Evolutionary conservation across 2,329 filamentous ascomycete species (phyloP), one percentile per base, ranked within the genome.

Genomic region (Chaetothyriales sp.): DNA sequence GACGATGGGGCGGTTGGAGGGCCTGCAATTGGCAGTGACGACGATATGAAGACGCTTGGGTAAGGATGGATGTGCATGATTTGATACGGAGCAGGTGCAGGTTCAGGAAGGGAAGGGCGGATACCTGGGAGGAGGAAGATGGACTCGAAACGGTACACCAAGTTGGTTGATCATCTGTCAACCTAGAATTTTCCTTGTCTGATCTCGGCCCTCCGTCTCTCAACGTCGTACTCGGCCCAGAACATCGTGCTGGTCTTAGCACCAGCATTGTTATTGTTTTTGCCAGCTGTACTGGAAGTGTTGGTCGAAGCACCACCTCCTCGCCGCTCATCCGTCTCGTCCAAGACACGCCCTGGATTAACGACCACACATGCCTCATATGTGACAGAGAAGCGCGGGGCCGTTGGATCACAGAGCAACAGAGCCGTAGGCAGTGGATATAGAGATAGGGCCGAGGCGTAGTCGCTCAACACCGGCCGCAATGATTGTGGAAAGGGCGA

Each of bases 311-410:
- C 76, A 5, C 80, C 84, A 5, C 82, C 78, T 3, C 81, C 80
- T 56, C 79, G 77, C 49, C 81, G 75, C 46, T 51, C 32, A 1
- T 49, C 56, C 25, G 51, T 32, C 39, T 56, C 52, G 43, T 58
- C 58, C 7, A 93, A 74, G 47, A 98, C 67, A 47, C 77, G 75
- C 5, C 88, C 87, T 0, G 92, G 89, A 64, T 98, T 98, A 77
- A 98, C 82, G 32, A 95, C 89, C 69, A 92, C 86, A 63, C 92
- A 96, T 0, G 89, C 90, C 66, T 95, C 90, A 63, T 96, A 96
- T 12, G 86, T 94, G 57, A 95, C 73, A 49, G 83, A 84, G 62
- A 95, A 98, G 0, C 87, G 76, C 12, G 85, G 81, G 8, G 83
- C 81, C 43, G 89, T 86, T 0, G 83, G 73, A 67, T 98, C 92